A percentile compares a stretch with the other conserved stretches of the same genome.
Evolutionary conservation across 2,329 filamentous ascomycete species (phyloP).

Genomic region (Xylariaceae sp.): DNA sequence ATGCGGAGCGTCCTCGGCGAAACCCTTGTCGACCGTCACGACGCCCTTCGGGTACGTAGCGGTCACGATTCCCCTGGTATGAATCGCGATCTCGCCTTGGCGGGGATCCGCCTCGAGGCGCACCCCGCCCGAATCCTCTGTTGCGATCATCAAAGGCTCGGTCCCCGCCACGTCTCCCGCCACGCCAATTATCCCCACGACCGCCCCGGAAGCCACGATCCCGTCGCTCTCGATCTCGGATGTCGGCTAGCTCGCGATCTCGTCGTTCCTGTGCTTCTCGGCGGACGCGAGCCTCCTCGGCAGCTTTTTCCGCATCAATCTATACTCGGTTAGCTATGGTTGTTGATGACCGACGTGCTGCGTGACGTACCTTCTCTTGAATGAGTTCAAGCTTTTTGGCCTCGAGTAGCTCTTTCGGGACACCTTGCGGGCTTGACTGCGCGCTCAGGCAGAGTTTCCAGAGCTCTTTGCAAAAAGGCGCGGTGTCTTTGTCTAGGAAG

Average conservation of each 20-base stretch:
- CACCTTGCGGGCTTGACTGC: slow-evolving; percentile 79
- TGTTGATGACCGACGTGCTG: neutral
- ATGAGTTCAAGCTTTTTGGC: slow-evolving; percentile 94
- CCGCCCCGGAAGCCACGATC: slow-evolving; percentile 47
- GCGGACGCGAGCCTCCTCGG: slow-evolving; percentile 65
- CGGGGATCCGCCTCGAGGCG: slow-evolving; percentile 41
- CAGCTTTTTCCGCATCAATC: slow-evolving; percentile 77
- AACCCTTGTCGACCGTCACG: slow-evolving; percentile 37
- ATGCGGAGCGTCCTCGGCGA: slow-evolving; percentile 40
- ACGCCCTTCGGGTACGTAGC: slow-evolving; percentile 48
- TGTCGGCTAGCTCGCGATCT: slow-evolving; percentile 62
- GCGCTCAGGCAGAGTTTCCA: slow-evolving; percentile 91
- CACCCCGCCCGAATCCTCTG: slow-evolving; percentile 41
- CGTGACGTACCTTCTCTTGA: slow-evolving; percentile 72
- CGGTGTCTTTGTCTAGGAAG: slow-evolving; percentile 88
- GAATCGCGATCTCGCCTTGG: slow-evolving; percentile 40
- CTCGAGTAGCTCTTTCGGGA: slow-evolving; percentile 89
- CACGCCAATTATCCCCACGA: slow-evolving; percentile 49
- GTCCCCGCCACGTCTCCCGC: slow-evolving; percentile 45
- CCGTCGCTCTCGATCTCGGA: slow-evolving; percentile 60
- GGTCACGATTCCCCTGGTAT: slow-evolving; percentile 31
- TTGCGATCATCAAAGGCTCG: slow-evolving; percentile 43
- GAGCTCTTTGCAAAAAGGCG: slow-evolving; percentile 84
- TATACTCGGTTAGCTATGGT: slow-evolving; percentile 32
- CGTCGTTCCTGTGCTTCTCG: slow-evolving; percentile 66